Base-by-base conservation (phyloP, 495 filamentous ascomycete species). In the Podospora appendiculata region DNA sequence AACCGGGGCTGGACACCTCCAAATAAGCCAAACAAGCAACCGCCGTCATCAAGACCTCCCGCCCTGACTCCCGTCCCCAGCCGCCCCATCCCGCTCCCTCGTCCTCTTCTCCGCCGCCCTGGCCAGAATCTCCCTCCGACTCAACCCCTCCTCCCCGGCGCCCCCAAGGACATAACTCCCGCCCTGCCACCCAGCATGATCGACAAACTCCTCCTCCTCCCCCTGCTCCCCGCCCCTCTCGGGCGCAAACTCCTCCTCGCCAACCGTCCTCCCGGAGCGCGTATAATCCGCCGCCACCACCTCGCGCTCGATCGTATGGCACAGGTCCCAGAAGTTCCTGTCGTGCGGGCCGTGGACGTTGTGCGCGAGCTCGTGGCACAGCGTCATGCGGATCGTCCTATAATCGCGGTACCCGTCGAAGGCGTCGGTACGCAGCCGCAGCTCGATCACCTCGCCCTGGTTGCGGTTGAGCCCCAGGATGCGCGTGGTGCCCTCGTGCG, bases 321-420 rank as follows among this genome's bases (percentile, higher is more conserved):
- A 90, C 70, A 97, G 63, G 50, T 88, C 78, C 92, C 92, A 98
- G 64, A 98, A 98, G 11, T 84, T 67, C 12, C 81, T 70, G 67
- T 96, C 90, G 67, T 98, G 93, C 1, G 85, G 79, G 0, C 84
- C 78, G 61, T 83, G 84, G 9, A 94, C 90, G 60, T 91, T 95
- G 68, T 98, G 93, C 64, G 92, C 84, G 41, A 98, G 73, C 77
- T 98, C 93, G 65, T 98, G 93, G 62, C 91, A 96, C 32, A 97
- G 75, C 59, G 93, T 96, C 59, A 87, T 89, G 41, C 93, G 76
- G 32, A 98, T 94, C 0, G 82, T 88, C 53, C 85, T 82, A 62
- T 97, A 98, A 63, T 96, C 88, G 14, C 93, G 69, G 58, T 92
- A 98, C 6, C 93, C 93, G 66, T 95, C 92, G 66, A 91, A 91